These are phyloP conservation scores for Ramaria sp. DNA, from an alignment of 768 basidiomycete species.

Conservation along the genomic window DNA sequence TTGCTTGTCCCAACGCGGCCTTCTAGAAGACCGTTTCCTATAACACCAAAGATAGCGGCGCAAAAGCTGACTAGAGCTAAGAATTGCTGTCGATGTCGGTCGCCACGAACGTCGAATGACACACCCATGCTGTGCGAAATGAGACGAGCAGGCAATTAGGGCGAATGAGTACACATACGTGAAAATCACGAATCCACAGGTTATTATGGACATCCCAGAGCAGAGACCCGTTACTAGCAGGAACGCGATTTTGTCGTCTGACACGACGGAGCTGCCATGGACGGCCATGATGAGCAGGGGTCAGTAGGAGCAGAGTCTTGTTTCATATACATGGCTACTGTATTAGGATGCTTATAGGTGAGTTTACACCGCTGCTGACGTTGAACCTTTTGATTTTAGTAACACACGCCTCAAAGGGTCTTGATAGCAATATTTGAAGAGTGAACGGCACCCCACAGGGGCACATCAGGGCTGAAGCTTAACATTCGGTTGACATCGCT, in stretches of 20 bases:
- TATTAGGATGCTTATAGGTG: too few relatives aligned
- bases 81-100: not conserved
- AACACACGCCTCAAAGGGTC: too few relatives aligned
- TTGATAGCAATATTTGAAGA: too few relatives aligned
- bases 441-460: too few relatives aligned
- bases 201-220: not conserved
- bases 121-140: not conserved
- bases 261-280: not conserved
- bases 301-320: not conserved
- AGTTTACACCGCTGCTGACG: too few relatives aligned
- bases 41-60: not conserved
- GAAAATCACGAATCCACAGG: not conserved
- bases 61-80: not conserved
- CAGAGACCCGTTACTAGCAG: not conserved
- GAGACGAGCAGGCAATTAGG: not conserved
- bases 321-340: too few relatives aligned
- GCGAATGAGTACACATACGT: not conserved
- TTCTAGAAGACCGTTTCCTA: not conserved
- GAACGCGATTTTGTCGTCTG: not conserved
- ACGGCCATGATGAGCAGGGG: not conserved
- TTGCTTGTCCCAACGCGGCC: not conserved
- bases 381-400: too few relatives aligned
- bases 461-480: too few relatives aligned
- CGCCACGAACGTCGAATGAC: not conserved
- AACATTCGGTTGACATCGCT: too few relatives aligned